Conservation (phyloP, 371 early-diverging fungal species). For the Mucor velutinosus region DNA sequence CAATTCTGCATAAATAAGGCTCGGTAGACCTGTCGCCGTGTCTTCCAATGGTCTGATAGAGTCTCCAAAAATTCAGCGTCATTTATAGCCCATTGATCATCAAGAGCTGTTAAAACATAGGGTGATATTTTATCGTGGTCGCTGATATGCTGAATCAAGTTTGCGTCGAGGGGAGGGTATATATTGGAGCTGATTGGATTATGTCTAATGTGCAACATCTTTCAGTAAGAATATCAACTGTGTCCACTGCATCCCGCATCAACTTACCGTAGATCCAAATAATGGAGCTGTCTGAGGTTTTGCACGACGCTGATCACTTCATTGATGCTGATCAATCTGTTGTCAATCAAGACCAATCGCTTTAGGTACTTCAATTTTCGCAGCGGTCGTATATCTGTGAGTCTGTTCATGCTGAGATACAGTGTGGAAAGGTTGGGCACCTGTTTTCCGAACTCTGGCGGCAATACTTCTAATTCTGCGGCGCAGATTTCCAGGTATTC, state of each 20-base stretch:
- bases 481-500: conserved; percentile 59
- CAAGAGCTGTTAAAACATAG: conserved; percentile 35
- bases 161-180: conserved; percentile 27
- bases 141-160: neutral
- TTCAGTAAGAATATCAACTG: neutral
- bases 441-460: conserved; percentile 45
- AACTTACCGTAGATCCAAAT: conserved; percentile 53
- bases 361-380: conserved; percentile 46
- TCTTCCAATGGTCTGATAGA: conserved; percentile 44
- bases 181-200: conserved; percentile 37
- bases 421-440: conserved; percentile 53
- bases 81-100: conserved; percentile 44
- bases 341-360: conserved; percentile 54
- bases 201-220: conserved; percentile 13
- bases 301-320: conserved; percentile 39
- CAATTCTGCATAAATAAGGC: conserved; percentile 49
- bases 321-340: conserved; percentile 44
- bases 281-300: conserved; percentile 39
- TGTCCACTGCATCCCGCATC: neutral
- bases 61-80: conserved; percentile 39
- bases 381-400: conserved; percentile 49
- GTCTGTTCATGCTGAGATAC: conserved; percentile 54
- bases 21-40: conserved; percentile 47
- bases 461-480: conserved; percentile 48
- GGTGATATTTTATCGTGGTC: conserved; percentile 21